These are phyloP conservation scores for Neonectria coccinea DNA, from an alignment of 2,329 filamentous ascomycete genomes.

Conservation along the genomic window DNA sequence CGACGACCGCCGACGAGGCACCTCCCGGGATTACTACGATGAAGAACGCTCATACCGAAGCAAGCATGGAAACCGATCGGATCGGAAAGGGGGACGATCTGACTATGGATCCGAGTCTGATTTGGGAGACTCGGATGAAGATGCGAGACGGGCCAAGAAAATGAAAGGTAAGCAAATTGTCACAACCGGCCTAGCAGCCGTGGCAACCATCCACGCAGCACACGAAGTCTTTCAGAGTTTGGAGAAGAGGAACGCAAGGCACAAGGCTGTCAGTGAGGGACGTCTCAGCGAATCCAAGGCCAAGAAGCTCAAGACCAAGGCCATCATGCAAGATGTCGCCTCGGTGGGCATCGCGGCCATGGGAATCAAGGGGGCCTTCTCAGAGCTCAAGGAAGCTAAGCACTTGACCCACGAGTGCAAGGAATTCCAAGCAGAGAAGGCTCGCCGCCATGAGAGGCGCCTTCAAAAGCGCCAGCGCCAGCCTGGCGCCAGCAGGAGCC, in stretches of 20 bases:
- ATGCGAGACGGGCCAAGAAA: conserved; percentile 65
- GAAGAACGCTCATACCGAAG: conserved; percentile 58
- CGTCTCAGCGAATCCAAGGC: conserved; percentile 63
- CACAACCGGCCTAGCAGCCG: conserved; percentile 66
- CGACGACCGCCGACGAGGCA: conserved; percentile 57
- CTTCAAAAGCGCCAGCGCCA: conserved; percentile 51
- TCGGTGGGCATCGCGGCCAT: conserved; percentile 69
- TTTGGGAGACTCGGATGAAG: conserved; percentile 68
- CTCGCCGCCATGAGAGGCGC: conserved; percentile 61
- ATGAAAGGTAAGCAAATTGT: conserved; percentile 73
- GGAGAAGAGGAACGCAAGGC: conserved; percentile 65
- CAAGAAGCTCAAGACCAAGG: conserved; percentile 68
- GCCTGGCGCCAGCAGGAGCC: conserved; percentile 49
- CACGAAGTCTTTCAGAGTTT: conserved; percentile 69
- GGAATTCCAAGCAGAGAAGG: conserved; percentile 63
- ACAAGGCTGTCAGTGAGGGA: conserved; percentile 66
- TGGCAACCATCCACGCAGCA: conserved; percentile 71
- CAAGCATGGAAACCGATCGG: conserved; percentile 53
- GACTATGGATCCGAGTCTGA: conserved; percentile 66
- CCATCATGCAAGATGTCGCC: conserved; percentile 68
- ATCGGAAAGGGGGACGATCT: conserved; percentile 56
- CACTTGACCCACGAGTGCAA: conserved; percentile 62
- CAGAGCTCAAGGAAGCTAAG: conserved; percentile 67
- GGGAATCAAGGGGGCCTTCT: conserved; percentile 68
- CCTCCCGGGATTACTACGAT: conserved; percentile 59